Conservation (phyloP, 768 basidiomycete species). For the Crucibulum laeve region DNA sequence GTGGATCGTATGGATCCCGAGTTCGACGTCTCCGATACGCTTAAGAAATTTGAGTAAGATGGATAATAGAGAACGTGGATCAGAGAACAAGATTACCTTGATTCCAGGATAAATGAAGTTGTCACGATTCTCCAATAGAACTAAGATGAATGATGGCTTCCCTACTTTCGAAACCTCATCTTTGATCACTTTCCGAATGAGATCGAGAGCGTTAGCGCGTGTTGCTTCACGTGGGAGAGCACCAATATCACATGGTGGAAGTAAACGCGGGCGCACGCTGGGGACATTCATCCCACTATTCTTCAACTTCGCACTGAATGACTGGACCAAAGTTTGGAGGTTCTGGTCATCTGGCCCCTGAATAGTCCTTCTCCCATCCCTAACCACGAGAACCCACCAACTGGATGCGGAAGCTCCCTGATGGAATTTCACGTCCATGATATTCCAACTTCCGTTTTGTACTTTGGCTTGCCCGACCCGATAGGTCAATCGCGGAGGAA, state of each 20-base stretch:
- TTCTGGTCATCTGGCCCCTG: constrained; percentile 34
- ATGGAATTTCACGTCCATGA: constrained; percentile 67
- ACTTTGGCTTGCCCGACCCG: constrained; percentile 37
- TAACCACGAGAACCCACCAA: constrained; percentile 69
- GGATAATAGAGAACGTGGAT: neutral
- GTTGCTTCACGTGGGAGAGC: constrained; percentile 24
- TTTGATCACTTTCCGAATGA: constrained; percentile 38
- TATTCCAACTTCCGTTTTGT: constrained; percentile 72
- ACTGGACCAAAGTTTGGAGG: constrained; percentile 39
- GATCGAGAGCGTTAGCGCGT: constrained; percentile 29
- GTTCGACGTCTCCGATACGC: constrained; percentile 64
- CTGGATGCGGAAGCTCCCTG: constrained; percentile 40
- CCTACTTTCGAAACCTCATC: constrained; percentile 14
- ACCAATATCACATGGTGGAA: constrained; percentile 30
- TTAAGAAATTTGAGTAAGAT: constrained; percentile 12
- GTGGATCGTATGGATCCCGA: constrained; percentile 76
- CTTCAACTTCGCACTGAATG: constrained; percentile 52
- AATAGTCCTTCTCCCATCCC: constrained; percentile 40
- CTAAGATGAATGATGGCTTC: constrained; percentile 64
- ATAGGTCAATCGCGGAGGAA: constrained; percentile 56
- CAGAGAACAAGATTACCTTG: constrained; percentile 38
- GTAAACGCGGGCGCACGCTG: constrained; percentile 23
- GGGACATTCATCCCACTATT: constrained; percentile 57
- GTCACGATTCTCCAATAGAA: constrained; percentile 63
- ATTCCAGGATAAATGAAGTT: constrained; percentile 79